Conservation (phyloP, 2,329 filamentous ascomycete genomes). For the Diaporthe destruens region DNA sequence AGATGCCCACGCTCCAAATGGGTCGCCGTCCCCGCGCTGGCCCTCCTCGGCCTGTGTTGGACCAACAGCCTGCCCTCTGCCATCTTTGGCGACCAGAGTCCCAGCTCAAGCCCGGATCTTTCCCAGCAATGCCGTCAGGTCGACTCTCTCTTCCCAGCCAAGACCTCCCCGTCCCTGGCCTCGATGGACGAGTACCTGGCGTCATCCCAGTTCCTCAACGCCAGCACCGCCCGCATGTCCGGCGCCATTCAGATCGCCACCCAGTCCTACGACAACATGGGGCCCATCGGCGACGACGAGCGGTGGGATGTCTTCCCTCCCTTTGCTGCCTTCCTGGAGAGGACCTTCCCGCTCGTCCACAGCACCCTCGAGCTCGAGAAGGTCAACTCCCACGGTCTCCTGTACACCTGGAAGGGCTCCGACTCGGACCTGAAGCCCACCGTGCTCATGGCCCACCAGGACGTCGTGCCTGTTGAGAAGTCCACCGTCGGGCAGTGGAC, state of each 20-base stretch:
- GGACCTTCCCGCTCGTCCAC: constrained; percentile 66
- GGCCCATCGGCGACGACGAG: constrained; percentile 65
- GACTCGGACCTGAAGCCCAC: constrained; percentile 65
- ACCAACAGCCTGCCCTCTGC: constrained; percentile 23
- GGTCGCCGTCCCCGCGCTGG: constrained; percentile 30
- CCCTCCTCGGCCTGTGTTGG: constrained; percentile 33
- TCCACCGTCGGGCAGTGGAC: constrained; percentile 67
- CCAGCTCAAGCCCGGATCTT: neutral
- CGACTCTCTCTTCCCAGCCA: constrained; percentile 49
- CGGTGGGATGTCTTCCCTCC: constrained; percentile 70
- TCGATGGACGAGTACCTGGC: constrained; percentile 51
- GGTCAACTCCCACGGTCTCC: constrained; percentile 70
- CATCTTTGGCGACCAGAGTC: constrained; percentile 14
- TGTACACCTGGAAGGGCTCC: constrained; percentile 70
- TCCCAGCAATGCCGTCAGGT: constrained; percentile 51
- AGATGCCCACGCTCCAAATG: constrained; percentile 29
- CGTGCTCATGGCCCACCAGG: constrained; percentile 73
- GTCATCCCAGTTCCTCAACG: constrained; percentile 50
- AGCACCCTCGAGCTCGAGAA: constrained; percentile 62
- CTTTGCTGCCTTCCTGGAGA: constrained; percentile 63
- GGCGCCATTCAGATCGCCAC: constrained; percentile 67
- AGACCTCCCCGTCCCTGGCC: constrained; percentile 46
- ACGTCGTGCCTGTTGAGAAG: constrained; percentile 71
- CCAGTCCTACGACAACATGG: constrained; percentile 67
- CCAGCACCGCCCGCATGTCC: constrained; percentile 53